Evolutionary conservation across 805 yeast species (phyloP), one percentile per base, ranked within the genome.

Genomic region (Hemisphaericaspora nanyangensis): DNA sequence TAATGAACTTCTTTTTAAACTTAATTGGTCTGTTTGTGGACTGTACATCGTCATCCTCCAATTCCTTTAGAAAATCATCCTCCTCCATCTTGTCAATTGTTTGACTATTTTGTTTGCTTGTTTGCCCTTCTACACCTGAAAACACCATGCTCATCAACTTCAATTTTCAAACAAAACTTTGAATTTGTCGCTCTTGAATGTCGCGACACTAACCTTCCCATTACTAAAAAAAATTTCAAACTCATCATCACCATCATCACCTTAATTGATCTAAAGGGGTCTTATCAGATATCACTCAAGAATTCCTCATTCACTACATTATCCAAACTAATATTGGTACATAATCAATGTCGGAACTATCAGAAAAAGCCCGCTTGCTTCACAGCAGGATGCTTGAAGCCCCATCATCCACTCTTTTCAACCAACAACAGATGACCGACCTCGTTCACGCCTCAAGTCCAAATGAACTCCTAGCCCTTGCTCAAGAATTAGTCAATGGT

Each of bases 381-480:
- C 90, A 89, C 54, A 60, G 56, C 37, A 67, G 69, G 44, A 88
- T 89, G 95, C 61, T 77, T 45, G 69, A 65, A 42, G 59, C 65
- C 29, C 71, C 74, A 0, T 50, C 74, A 0, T 65, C 72, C 17
- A 68, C 76, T 11, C 57, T 80, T 24, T 89, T 73, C 60, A 60
- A 80, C 5, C 96, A 89, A 60, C 69, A 68, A 2, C 95, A 88
- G 52, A 72, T 91, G 38, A 77, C 75, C 50, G 63, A 65, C 29
- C 49, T 80, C 41, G 55, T 75, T 29, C 64, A 70, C 18, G 55
- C 72, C 34, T 45, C 68, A 20, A 66, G 76, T 40, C 60, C 66
- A 7, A 61, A 53, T 33, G 77, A 75, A 37, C 51, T 77, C 31
- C 65, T 77, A 65, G 53, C 56, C 6, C 50, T 73, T 29, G 72